Evolutionary conservation across 257 asterid species (phyloP), one percentile per base, ranked within the genome.

Genomic region (Buddleja alternifolia): DNA sequence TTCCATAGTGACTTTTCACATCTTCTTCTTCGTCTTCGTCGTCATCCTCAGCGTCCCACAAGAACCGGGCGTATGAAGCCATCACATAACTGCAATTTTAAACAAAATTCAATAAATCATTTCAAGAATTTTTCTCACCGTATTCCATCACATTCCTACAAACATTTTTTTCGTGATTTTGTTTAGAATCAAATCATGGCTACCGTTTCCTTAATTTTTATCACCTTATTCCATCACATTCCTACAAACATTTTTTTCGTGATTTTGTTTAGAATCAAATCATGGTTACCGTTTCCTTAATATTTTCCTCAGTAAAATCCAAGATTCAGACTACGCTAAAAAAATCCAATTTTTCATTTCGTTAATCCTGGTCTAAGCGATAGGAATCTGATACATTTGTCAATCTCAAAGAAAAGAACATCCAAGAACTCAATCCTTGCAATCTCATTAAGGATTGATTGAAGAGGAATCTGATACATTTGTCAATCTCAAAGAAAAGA

Each of bases 51-150:
- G 81, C 86, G 21, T 88, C 95, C 98, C 98, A 93, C 42, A 88
- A 64, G 81, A 93, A 93, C 7, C 90, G 85, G 66, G 98, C 98
- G 70, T 90, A 93, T 0, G 98, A 90, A 64, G 95, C 97, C 69
- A 84, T 75, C 50, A 93, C 89, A 42, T 67, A 86, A 65, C 97
- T 93, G 84, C 79, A 60, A 23, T 52, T 68, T 61, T 36, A 11
- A 25, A n/a, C 0, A 29, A 54, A 42, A 72, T 14, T 47, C 7
- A 50, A 11, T 4, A 66, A 16, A 15, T 34, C 52, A 15, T 63
- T 29, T 29, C 34, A 29, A 29, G 34, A 2, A 5, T 29, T 29
- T 29, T 29, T 29, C n/a, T 29, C 34, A 1, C 2, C 5, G 34
- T 29, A 29, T 29, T 29, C 5, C 34, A 29, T 29, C 5, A 29